Base-by-base conservation (phyloP, 805 yeast species). In the Isabelozyma heimii region DNA sequence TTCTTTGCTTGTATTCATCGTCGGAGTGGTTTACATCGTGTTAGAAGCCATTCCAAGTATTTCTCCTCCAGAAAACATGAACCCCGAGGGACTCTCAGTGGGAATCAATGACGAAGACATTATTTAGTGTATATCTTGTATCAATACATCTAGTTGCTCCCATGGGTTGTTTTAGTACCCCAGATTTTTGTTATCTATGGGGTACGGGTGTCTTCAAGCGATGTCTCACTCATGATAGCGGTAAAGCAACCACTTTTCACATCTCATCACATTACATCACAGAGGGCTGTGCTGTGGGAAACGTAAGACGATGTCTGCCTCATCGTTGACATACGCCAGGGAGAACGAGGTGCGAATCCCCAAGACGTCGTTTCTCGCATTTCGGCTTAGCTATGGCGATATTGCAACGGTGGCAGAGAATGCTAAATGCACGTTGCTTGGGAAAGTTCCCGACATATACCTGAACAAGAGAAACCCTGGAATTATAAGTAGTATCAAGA, bases 41-140 rank as follows among this genome's bases (percentile, higher is more conserved):
- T 75, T 89, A 59, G 94, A 89, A 66, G 85, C 86, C 45, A 66
- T 87, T 26, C 90, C 91, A 15, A 80, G 87, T 51, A 73, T 89
- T 40, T 84, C 87, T 46, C 86, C 91, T 27, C 97, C 97, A 15
- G 87, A 81, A 49, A 89, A 86, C 68, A 89, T 90, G 88, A 87
- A 65, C 52, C 67, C 74, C 7, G 78, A 73, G 52, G 75, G 76
- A 1, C 57, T 72, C 15, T 51, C 69, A 37, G 63, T 72, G 41
- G 75, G 73, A 1, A 57, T 63, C 17, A 63, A 65, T 40, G 79
- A 73, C 33, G 79, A 73, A 43, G 77, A 72, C 49, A 62, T 70
- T 44, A 61, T 69, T 50, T 67, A 55, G 52, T 30, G 35, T 30
- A 30, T 30, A 30, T 30, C n/a, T 13, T 30, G n/a, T 30, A 13